Evolutionary conservation across 2,329 filamentous ascomycete species (phyloP).

Genomic region (Trichoderma sp.): DNA sequence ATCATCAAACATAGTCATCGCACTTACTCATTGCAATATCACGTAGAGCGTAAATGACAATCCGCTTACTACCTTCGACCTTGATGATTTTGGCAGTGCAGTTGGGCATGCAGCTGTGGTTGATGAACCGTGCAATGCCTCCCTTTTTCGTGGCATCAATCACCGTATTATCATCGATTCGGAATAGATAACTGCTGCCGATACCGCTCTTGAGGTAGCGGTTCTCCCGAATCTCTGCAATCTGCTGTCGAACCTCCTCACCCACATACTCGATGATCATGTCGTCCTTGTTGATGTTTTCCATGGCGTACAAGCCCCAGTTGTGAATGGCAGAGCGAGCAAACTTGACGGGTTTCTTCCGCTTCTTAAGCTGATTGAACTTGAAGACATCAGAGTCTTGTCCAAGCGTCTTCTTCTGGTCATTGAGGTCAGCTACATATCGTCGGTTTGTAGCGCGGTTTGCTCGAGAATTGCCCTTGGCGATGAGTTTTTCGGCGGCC

Average conservation of each 20-base stretch:
- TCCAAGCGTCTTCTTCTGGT: constrained; percentile 82
- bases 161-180: constrained; percentile 96
- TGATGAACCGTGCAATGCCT: constrained; percentile 97
- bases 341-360: constrained; percentile 98
- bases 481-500: constrained; percentile 73
- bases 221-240: constrained; percentile 92
- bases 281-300: constrained; percentile 94
- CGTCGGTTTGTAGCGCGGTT: constrained; percentile 95
- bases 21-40: constrained; percentile 91
- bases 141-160: constrained; percentile 98
- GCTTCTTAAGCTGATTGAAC: constrained; percentile 99
- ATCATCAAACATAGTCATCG: background rate
- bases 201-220: constrained; percentile 95
- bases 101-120: constrained; percentile 96
- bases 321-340: constrained; percentile 97
- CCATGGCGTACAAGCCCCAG: constrained; percentile 96
- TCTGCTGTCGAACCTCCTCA: constrained; percentile 93
- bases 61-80: constrained; percentile 94
- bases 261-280: constrained; percentile 99
- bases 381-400: constrained; percentile 87
- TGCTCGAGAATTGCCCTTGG: constrained; percentile 86
- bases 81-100: constrained; percentile 99
- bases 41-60: constrained; percentile 96
- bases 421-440: constrained; percentile 89
- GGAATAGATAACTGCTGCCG: constrained; percentile 94